Evolutionary conservation across 75 land plant genomes (phyloP).

Genomic region (Picea glauca): DNA sequence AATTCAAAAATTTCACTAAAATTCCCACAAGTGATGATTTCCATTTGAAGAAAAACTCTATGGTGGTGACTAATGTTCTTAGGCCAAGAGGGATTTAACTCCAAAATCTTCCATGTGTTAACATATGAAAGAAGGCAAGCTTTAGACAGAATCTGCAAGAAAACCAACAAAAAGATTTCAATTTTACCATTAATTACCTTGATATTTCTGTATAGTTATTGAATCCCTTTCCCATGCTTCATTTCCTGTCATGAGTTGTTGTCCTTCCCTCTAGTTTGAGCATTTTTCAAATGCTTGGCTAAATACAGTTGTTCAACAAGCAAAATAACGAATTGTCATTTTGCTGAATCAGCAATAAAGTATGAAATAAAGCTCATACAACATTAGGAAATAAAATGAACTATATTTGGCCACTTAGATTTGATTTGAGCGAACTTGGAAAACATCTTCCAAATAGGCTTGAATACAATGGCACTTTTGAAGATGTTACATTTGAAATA

Average conservation of each 20-base stretch:
- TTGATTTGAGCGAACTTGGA: not conserved
- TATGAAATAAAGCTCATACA: no score
- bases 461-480: not conserved
- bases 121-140: not conserved
- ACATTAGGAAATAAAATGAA: no score
- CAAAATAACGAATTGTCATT: no score
- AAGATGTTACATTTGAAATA: not conserved
- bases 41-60: not conserved
- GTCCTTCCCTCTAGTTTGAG: not conserved
- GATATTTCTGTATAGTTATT: not conserved
- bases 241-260: conserved; percentile 1
- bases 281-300: not conserved
- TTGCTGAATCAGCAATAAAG: no score
- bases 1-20: not conserved
- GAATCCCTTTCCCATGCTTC: not conserved
- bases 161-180: not conserved
- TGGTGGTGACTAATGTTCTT: not conserved
- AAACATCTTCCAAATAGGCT: not conserved
- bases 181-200: not conserved
- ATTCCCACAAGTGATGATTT: no score
- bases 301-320: no score
- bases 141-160: not conserved
- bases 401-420: not conserved
- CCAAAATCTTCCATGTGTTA: not conserved
- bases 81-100: not conserved